Conservation (phyloP, 768 basidiomycete species). For the Tricholoma furcatifolium region DNA sequence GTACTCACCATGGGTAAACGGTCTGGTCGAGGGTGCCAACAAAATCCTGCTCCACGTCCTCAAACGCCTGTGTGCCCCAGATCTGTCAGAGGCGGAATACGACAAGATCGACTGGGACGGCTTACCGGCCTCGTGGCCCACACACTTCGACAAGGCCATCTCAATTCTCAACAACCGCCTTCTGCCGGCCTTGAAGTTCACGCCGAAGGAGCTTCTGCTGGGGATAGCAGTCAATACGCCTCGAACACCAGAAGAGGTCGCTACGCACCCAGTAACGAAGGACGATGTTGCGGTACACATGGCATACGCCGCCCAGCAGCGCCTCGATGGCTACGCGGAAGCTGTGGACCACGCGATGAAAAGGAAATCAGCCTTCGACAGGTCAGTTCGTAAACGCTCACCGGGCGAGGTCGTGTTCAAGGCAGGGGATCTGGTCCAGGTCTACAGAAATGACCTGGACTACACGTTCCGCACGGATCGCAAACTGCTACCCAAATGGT, state of each 20-base stretch:
- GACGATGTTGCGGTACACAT: slow-evolving; percentile 20
- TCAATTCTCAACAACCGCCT: slow-evolving; percentile 19
- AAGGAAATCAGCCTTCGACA: slow-evolving; percentile 26
- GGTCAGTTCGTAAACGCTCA: slow-evolving; percentile 6
- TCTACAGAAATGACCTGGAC: no score
- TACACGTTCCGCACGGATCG: slow-evolving; percentile 20
- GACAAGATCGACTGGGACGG: slow-evolving; percentile 13
- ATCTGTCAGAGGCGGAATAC: slow-evolving; percentile 2
- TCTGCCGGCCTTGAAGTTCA: slow-evolving; percentile 23
- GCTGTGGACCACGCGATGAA: slow-evolving; percentile 21
- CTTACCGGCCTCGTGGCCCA: slow-evolving; percentile 29
- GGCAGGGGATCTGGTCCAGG: no score
- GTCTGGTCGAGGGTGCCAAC: no score
- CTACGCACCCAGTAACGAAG: not conserved
- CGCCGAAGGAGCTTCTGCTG: slow-evolving; percentile 30
- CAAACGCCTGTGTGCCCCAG: slow-evolving; percentile 30
- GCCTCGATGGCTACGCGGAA: no score
- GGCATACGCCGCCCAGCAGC: slow-evolving; percentile 6
- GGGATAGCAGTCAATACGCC: slow-evolving; percentile 28
- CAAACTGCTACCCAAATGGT: slow-evolving; percentile 29
- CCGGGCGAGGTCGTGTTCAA: slow-evolving; percentile 24
- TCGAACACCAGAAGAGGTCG: slow-evolving; percentile 6
- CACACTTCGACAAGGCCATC: slow-evolving; percentile 28
- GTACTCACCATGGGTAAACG: no score
- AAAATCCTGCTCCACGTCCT: slow-evolving; percentile 25